Conservation (phyloP, 106 monocot genomes). For the Phalaenopsis equestris region DNA sequence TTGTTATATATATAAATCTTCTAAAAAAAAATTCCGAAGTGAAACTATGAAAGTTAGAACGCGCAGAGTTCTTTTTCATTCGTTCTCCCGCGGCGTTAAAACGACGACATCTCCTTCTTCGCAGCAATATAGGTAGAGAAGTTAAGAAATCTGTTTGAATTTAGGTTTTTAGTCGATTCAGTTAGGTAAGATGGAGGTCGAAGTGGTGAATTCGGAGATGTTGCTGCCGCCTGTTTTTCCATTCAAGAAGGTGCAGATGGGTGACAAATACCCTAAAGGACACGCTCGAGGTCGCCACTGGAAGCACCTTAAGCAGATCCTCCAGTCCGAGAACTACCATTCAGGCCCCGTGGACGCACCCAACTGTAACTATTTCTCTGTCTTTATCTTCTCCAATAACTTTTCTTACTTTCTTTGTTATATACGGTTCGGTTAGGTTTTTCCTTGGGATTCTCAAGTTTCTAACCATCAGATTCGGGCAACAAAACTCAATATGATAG, state of each 20-base stretch:
- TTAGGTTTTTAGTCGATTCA: neutral
- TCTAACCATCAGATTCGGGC: neutral
- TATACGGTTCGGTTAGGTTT: neutral
- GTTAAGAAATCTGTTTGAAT: neutral
- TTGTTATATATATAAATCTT: too few relatives aligned
- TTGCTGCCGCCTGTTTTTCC: conserved; percentile 37
- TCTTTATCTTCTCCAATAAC: neutral
- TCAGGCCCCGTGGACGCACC: conserved; percentile 28
- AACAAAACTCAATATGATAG: neutral
- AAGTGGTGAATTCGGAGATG: conserved; percentile 55
- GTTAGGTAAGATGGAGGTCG: conserved; percentile 37
- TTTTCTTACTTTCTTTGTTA: neutral
- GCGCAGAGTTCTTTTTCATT: too few relatives aligned
- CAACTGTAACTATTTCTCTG: conserved; percentile 34
- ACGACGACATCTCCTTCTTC: too few relatives aligned
- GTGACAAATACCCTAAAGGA: conserved; percentile 68
- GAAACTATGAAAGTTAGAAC: too few relatives aligned
- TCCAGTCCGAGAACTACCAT: conserved; percentile 51
- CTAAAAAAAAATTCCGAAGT: too few relatives aligned
- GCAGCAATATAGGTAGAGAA: too few relatives aligned
- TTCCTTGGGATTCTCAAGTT: neutral
- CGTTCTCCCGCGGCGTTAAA: too few relatives aligned
- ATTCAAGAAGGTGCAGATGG: conserved; percentile 59
- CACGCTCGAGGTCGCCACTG: conserved; percentile 57
- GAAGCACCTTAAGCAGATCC: conserved; percentile 79